phyloP scores from a whole-genome alignment of 768 basidiomycete genomes.

The Lactarius sanguifluus region DNA sequence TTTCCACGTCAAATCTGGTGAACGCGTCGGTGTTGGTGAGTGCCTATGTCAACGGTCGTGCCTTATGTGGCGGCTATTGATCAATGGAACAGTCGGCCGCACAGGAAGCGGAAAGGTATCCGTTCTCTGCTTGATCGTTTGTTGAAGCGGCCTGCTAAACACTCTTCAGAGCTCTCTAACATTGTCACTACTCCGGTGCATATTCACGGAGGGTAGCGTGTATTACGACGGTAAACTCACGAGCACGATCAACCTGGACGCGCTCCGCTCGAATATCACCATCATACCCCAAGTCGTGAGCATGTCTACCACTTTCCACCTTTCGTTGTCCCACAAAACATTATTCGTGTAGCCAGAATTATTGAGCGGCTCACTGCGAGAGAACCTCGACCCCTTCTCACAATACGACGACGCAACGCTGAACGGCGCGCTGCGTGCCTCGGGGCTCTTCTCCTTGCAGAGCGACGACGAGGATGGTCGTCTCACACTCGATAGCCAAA shows the following conservation, averaged over 20 bases:
- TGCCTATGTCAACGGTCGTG: neutral
- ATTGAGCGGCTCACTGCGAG: conserved; percentile 54
- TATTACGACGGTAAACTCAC: conserved; percentile 52
- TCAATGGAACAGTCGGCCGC: conserved; percentile 44
- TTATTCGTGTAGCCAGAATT: conserved; percentile 44
- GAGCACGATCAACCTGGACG: conserved; percentile 50
- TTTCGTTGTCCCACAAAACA: neutral
- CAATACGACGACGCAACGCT: conserved; percentile 54
- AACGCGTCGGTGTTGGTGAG: conserved; percentile 56
- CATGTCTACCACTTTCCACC: neutral
- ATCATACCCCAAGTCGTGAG: conserved; percentile 59
- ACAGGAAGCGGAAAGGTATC: conserved; percentile 56
- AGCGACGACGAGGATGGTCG: conserved; percentile 38
- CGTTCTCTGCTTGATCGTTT: conserved; percentile 14
- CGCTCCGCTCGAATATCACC: conserved; percentile 52
- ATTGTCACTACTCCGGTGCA: conserved; percentile 53
- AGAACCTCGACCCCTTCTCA: conserved; percentile 59
- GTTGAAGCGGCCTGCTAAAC: neutral
- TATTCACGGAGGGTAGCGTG: conserved; percentile 52
- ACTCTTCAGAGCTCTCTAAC: conserved; percentile 46
- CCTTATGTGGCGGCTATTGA: conserved; percentile 6
- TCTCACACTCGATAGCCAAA: conserved; percentile 46
- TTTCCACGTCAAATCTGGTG: conserved; percentile 54
- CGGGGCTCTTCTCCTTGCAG: conserved; percentile 47
- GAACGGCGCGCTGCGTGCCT: conserved; percentile 48